These are phyloP conservation scores for Poa annua DNA, from an alignment of 176 grass and related monocot species.

Conservation along the genomic window DNA sequence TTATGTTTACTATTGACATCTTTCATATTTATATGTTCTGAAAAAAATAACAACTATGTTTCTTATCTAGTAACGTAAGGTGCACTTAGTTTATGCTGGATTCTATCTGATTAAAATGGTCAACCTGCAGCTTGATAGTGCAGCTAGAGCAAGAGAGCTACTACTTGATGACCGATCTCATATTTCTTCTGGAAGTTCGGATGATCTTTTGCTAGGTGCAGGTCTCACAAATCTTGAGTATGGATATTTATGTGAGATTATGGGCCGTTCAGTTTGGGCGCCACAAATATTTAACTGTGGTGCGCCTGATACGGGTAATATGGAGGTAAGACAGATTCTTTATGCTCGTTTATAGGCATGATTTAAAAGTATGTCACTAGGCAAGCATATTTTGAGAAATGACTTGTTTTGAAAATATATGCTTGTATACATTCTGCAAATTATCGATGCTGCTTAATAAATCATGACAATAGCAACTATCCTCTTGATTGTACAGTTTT, in stretches of 20 bases:
- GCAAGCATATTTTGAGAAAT: constrained; percentile 19
- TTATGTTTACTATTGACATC: constrained; percentile 11
- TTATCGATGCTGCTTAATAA: neutral
- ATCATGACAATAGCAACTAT: neutral
- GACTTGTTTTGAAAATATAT: neutral
- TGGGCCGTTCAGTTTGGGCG: constrained; percentile 89
- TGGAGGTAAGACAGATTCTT: constrained; percentile 69
- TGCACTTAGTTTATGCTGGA: constrained; percentile 26
- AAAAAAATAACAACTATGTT: neutral
- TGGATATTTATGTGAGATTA: constrained; percentile 96
- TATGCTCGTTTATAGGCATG: constrained; percentile 8
- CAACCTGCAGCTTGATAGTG: constrained; percentile 85
- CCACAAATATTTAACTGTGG: constrained; percentile 98
- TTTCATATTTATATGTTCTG: constrained; percentile 5
- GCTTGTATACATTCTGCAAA: neutral
- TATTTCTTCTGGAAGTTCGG: constrained; percentile 41
- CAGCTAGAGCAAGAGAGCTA: constrained; percentile 80
- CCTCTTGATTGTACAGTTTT: constrained; percentile 6
- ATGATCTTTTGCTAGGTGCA: constrained; percentile 69
- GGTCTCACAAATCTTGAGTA: constrained; percentile 98
- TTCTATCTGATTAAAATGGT: constrained; percentile 41
- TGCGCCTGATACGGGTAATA: constrained; percentile 93
- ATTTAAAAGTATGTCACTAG: neutral
- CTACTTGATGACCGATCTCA: constrained; percentile 52
- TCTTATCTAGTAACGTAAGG: neutral